phyloP scores from a whole-genome alignment of 441 rosid species.

The Isatis lusitanica region DNA sequence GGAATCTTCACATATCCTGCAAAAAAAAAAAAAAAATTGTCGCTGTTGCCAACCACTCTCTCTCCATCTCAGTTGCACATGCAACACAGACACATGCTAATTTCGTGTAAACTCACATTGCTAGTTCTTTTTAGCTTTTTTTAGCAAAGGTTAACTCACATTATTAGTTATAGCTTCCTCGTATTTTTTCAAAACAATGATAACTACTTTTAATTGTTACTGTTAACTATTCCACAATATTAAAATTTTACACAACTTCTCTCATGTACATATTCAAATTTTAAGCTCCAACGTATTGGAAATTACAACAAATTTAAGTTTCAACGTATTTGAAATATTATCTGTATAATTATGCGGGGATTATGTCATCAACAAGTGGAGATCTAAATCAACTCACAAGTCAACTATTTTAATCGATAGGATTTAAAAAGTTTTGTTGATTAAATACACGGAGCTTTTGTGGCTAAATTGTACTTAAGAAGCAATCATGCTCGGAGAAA shows the following conservation, averaged over 20 bases:
- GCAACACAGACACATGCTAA: slow-evolving; percentile 24
- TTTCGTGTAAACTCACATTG: slow-evolving; percentile 4
- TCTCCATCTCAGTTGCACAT: slow-evolving; percentile 28
- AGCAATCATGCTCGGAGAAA: slow-evolving; percentile 19
- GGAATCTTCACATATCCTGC: slow-evolving; percentile 1
- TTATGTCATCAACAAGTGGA: not conserved
- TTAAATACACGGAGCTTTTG: not conserved
- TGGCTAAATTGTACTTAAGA: slow-evolving; percentile 5
- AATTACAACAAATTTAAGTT: too few species aligned
- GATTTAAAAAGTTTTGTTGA: not conserved
- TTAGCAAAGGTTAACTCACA: not conserved
- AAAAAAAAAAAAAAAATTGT: not conserved
- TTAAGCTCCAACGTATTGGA: not conserved
- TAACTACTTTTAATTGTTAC: not conserved
- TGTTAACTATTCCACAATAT: not conserved
- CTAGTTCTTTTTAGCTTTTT: not conserved
- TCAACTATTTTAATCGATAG: not conserved
- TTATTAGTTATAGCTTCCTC: too few species aligned
- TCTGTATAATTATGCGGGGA: not conserved
- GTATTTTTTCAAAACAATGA: not conserved
- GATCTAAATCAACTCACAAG: not conserved
- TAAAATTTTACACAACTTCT: not conserved
- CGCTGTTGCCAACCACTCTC: slow-evolving; percentile 31
- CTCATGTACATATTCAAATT: not conserved
- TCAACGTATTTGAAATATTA: not conserved